phyloP scores from a whole-genome alignment of 495 filamentous ascomycete genomes.

The Glonium stellatum region DNA sequence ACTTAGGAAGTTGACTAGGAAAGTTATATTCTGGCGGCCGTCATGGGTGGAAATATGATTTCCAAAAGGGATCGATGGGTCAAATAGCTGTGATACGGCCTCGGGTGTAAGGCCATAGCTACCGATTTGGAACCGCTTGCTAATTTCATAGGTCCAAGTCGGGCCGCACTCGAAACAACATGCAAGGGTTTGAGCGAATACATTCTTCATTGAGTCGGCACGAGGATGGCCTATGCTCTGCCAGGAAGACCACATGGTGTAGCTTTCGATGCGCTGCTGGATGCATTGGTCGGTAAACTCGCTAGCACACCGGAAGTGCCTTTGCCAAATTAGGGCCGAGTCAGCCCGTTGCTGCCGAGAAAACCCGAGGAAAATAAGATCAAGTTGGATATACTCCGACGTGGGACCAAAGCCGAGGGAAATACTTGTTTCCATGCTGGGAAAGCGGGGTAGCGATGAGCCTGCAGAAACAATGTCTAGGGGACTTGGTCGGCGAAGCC shows the following conservation, averaged over 20 bases:
- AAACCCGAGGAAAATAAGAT: slow-evolving; percentile 27
- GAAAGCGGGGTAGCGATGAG: slow-evolving; percentile 4
- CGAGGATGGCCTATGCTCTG: slow-evolving; percentile 8
- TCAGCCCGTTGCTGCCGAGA: slow-evolving; percentile 5
- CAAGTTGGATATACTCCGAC: slow-evolving; percentile 30
- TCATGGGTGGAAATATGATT: slow-evolving; percentile 2
- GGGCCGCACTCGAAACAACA: slow-evolving; percentile 30
- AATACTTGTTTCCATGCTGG: slow-evolving; percentile 7
- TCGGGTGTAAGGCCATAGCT: neutral
- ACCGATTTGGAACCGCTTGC: slow-evolving; percentile 7
- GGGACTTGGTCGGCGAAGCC: slow-evolving; percentile 29
- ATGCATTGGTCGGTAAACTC: slow-evolving; percentile 25
- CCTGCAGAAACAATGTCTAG: slow-evolving; percentile 20
- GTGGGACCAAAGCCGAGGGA: slow-evolving; percentile 14
- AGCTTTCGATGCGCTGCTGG: slow-evolving; percentile 3
- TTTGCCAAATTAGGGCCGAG: slow-evolving; percentile 11
- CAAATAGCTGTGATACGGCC: slow-evolving; percentile 6
- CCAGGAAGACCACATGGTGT: slow-evolving; percentile 9
- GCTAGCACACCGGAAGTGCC: slow-evolving; percentile 17
- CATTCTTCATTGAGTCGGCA: slow-evolving; percentile 26
- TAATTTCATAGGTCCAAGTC: slow-evolving; percentile 23
- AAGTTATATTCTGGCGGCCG: neutral
- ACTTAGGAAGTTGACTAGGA: slow-evolving; percentile 4
- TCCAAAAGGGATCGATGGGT: slow-evolving; percentile 8
- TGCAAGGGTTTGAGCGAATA: slow-evolving; percentile 30